Evolutionary conservation across 441 rosid genomes (phyloP), one percentile per base, ranked within the genome.

Genomic region (Daphne laureola): DNA sequence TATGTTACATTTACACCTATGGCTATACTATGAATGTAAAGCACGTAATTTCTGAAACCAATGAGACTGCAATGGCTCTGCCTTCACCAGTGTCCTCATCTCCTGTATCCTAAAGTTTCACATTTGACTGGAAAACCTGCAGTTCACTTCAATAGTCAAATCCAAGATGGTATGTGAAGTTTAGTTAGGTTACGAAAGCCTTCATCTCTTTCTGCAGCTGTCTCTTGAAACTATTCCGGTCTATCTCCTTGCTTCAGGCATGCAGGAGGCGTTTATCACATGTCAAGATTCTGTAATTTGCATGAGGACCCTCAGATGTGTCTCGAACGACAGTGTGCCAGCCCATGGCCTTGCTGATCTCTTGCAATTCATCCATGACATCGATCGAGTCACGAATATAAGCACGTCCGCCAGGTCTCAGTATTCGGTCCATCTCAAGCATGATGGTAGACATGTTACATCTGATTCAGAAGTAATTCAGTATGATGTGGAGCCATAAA

Each of bases 371-470:
- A 25, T 76, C 86, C 82, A 87, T 81, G 58, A 85, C 87, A n/a
- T 78, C 74, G 8, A 90, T 62, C 0, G 91, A 71, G 49, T 93
- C 99, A 17, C 95, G 86, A 13, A 94, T 90, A 63, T 90, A 90
- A 46, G 58, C 98, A 62, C 63, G 81, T 48, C 99, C 97, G 44
- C 97, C 99, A 31, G 99, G 99, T 73, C 99, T 81, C 54, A 94
- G 67, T 2, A 94, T 87, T 62, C 99, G 79, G 65, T 94, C 99
- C 99, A 94, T 94, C 78, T 94, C 98, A n/a, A 94, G 86, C 99
- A 94, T 86, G 43, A 90, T 82, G 2, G 83, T 76, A 38, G 95
- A 80, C 79, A 90, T 76, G 45, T 80, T 87, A 70, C 99, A 94
- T 66, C 99, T 93, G 75, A 65, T 44, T 54, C 55, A 50, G 44